Evolutionary conservation across 768 basidiomycete genomes (phyloP).

Genomic region (Mycena galopus): DNA sequence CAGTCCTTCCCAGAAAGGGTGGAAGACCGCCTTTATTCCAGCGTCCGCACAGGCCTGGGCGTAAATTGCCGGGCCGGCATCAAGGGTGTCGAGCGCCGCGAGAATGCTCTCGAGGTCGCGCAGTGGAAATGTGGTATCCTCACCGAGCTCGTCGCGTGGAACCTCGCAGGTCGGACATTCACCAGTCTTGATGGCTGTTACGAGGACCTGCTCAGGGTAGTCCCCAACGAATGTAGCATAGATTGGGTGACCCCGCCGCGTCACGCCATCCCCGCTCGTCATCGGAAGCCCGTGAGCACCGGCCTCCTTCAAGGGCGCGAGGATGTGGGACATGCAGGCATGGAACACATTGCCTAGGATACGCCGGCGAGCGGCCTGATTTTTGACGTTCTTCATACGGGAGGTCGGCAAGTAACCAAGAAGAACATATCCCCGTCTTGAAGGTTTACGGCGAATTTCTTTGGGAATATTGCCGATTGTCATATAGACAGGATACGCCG

Average conservation of each 20-base stretch:
- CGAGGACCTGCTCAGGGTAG: slow-evolving; percentile 61
- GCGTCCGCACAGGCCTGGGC: no score
- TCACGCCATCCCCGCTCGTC: slow-evolving; percentile 50
- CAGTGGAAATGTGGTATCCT: no score
- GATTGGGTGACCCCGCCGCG: slow-evolving; percentile 41
- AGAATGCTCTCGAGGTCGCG: no score
- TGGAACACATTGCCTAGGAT: slow-evolving; percentile 54
- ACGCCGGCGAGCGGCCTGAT: slow-evolving; percentile 41
- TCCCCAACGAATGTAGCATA: slow-evolving; percentile 56
- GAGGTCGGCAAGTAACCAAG: no score
- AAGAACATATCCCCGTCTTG: no score
- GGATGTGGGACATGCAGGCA: slow-evolving; percentile 44
- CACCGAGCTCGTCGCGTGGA: neutral
- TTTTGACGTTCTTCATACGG: no score
- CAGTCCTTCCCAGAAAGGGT: no score
- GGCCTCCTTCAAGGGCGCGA: slow-evolving; percentile 44
- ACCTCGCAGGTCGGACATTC: slow-evolving; percentile 41
- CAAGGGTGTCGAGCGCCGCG: no score
- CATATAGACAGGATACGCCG: slow-evolving; percentile 58
- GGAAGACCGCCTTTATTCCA: no score
- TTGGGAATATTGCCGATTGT: slow-evolving; percentile 47
- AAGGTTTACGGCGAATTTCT: no score
- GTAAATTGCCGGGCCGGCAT: no score
- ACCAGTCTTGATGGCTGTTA: slow-evolving; percentile 42
- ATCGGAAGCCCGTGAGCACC: slow-evolving; percentile 48